A percentile compares a stretch with the other conserved stretches of the same genome.
phyloP scores from a whole-genome alignment of 225 moss, liverwort and hornwort species.

The Ulota crispa region DNA sequence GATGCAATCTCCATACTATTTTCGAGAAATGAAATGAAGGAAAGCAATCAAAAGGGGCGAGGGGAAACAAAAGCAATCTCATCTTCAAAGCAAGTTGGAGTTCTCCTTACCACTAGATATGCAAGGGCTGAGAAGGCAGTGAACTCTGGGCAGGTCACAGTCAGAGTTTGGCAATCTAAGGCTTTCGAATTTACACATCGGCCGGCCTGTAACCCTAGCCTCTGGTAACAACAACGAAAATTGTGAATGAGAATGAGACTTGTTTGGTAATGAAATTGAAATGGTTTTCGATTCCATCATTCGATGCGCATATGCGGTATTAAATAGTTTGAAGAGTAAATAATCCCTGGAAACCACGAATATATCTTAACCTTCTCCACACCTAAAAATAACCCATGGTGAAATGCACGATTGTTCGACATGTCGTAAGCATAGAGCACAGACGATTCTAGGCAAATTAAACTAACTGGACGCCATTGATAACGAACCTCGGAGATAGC shows the following conservation, averaged over 20 bases:
- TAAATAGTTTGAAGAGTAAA: background rate
- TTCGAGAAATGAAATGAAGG: background rate
- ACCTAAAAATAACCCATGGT: background rate
- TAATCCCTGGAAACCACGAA: background rate
- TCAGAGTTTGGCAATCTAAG: conserved; percentile 14
- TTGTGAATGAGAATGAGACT: background rate
- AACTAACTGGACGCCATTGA: background rate
- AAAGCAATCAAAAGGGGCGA: background rate
- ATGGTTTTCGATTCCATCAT: background rate
- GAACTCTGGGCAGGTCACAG: conserved; percentile 35
- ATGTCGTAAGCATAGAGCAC: background rate
- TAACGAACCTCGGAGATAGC: conserved; percentile 20
- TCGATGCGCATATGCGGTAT: background rate
- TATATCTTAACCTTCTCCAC: no score
- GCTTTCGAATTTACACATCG: conserved; percentile 12
- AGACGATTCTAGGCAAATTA: background rate
- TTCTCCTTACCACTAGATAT: conserved; percentile 38
- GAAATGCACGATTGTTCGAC: background rate
- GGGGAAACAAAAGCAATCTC: background rate
- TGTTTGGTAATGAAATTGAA: background rate
- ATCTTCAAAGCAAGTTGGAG: background rate
- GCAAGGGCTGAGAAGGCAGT: conserved; percentile 50
- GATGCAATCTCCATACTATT: background rate
- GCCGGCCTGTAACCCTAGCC: conserved; percentile 26
- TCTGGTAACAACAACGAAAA: conserved; percentile 4